A percentile compares a stretch with the other conserved stretches of the same genome.
Conservation (phyloP, 805 yeast genomes). For the Teunomyces tritomae region DNA sequence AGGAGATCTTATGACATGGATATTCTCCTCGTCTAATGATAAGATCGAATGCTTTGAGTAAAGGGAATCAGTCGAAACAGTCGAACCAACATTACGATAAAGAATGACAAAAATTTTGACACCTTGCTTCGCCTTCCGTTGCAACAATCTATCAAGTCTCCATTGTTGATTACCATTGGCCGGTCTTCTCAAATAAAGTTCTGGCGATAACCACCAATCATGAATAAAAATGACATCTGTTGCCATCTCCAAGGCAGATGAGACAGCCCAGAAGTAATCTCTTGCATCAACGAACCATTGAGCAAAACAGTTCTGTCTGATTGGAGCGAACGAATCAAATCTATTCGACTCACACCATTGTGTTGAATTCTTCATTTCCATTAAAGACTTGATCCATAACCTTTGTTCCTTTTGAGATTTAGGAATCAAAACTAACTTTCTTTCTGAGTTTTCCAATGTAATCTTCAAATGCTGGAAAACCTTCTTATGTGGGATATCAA, state of each 20-base stretch:
- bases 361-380: conserved; percentile 62
- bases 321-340: conserved; percentile 91
- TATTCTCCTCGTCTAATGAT: conserved; percentile 73
- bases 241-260: conserved; percentile 90
- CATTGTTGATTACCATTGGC: conserved; percentile 93
- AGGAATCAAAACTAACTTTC: conserved; percentile 72
- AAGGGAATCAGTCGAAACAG: conserved; percentile 88
- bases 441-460: conserved; percentile 68
- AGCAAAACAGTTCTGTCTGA: conserved; percentile 78
- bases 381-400: conserved; percentile 74
- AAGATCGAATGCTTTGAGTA: conserved; percentile 93
- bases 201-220: conserved; percentile 99
- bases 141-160: conserved; percentile 84
- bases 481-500: conserved; percentile 29
- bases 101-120: conserved; percentile 90
- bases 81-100: conserved; percentile 89
- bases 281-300: conserved; percentile 97
- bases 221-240: conserved; percentile 90
- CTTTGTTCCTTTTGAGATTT: conserved; percentile 61
- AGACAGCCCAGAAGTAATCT: conserved; percentile 95
- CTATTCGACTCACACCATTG: conserved; percentile 74
- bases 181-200: conserved; percentile 87
- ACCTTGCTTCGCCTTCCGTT: conserved; percentile 90
- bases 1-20: conserved; percentile 91
- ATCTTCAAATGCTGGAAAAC: conserved; percentile 53